A percentile compares a stretch with the other conserved stretches of the same genome.
phyloP scores from a whole-genome alignment of 179 eudicot genomes.

The Spinacia oleracea region DNA sequence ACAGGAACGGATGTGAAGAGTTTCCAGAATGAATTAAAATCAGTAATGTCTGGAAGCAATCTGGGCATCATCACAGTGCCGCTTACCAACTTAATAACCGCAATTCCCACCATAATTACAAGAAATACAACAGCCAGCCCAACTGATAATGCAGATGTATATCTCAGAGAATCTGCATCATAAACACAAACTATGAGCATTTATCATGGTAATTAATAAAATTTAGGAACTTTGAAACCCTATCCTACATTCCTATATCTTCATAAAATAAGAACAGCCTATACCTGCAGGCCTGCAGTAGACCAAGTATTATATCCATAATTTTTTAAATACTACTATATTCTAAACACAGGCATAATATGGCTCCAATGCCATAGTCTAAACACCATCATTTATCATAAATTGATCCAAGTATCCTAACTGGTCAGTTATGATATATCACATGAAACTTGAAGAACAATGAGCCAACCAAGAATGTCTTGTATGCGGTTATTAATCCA shows the following conservation, averaged over 20 bases:
- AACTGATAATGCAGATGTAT: conserved; percentile 64
- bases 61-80: conserved; percentile 55
- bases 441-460: not conserved
- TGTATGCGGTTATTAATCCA: not conserved
- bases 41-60: conserved; percentile 53
- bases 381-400: not conserved
- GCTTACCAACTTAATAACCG: conserved; percentile 41
- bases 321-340: no score
- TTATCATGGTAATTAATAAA: not conserved
- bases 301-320: not conserved
- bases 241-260: not conserved
- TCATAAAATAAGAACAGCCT: not conserved
- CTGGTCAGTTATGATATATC: not conserved
- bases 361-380: not conserved
- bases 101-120: conserved; percentile 52
- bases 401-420: conserved; percentile 5
- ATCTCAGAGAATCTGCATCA: conserved; percentile 60
- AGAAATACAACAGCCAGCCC: conserved; percentile 62
- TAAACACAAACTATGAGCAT: conserved; percentile 9
- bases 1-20: conserved; percentile 73
- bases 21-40: conserved; percentile 54
- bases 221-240: not conserved
- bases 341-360: not conserved
- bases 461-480: not conserved
- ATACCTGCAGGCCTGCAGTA: no score